A percentile compares a stretch with the other conserved stretches of the same genome.
Evolutionary conservation across 73 alveolate species (phyloP).

Genomic region (Paramecium octaurelia): DNA sequence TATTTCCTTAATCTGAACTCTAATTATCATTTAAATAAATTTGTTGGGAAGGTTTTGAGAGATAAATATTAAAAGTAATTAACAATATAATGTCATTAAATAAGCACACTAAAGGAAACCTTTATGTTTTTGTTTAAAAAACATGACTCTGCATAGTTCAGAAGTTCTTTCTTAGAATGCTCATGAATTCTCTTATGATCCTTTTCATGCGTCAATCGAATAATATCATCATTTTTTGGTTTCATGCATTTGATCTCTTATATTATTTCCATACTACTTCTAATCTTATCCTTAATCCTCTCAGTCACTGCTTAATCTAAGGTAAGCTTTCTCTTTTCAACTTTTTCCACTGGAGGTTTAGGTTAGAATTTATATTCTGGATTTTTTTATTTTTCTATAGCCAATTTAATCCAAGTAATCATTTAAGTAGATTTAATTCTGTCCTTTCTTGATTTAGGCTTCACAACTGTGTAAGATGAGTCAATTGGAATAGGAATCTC

Average conservation of each 20-base stretch:
- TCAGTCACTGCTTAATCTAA: background rate
- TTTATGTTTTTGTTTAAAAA: background rate
- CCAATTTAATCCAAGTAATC: slow-evolving; percentile 17
- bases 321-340: background rate
- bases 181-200: background rate
- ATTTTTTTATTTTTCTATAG: background rate
- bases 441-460: background rate
- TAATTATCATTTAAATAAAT: background rate
- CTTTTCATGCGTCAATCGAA: background rate
- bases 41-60: background rate
- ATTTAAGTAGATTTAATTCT: background rate
- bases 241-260: background rate
- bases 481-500: slow-evolving; percentile 15
- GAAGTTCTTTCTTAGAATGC: background rate
- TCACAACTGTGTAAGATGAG: background rate
- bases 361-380: background rate
- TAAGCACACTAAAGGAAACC: background rate
- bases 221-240: background rate
- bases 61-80: background rate
- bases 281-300: background rate
- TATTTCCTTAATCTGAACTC: background rate
- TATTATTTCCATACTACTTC: background rate
- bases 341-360: background rate
- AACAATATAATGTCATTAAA: background rate
- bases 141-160: background rate